phyloP scores from a whole-genome alignment of 2,329 filamentous ascomycete species.

The Ceratocystis destructans region DNA sequence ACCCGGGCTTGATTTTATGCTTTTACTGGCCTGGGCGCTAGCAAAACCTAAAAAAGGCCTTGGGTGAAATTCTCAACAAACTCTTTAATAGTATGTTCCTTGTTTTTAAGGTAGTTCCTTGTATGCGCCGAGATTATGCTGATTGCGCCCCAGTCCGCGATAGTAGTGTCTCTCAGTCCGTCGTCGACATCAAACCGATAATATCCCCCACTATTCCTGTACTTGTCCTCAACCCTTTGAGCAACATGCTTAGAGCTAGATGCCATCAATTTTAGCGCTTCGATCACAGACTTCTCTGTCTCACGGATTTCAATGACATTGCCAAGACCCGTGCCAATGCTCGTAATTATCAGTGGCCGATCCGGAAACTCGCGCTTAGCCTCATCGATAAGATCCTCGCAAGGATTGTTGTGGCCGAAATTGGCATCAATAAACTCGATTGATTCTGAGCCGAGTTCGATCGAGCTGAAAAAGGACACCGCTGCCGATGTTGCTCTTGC shows the following conservation, averaged over 20 bases:
- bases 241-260: background rate
- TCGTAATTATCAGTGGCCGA: constrained; percentile 20
- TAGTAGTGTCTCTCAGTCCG: constrained; percentile 22
- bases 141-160: constrained; percentile 23
- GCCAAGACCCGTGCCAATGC: constrained; percentile 24
- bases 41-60: background rate
- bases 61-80: background rate
- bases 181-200: constrained; percentile 24
- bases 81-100: background rate
- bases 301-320: constrained; percentile 20
- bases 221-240: constrained; percentile 17
- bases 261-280: background rate
- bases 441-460: constrained; percentile 22
- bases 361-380: constrained; percentile 20
- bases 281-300: background rate
- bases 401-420: constrained; percentile 26
- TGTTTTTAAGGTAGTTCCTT: constrained; percentile 20
- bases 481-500: constrained; percentile 25
- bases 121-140: constrained; percentile 23
- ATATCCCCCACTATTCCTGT: constrained; percentile 21
- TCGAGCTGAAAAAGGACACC: constrained; percentile 25
- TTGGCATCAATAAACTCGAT: constrained; percentile 25
- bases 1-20: background rate
- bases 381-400: constrained; percentile 24
- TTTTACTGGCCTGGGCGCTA: background rate